A percentile compares a stretch with the other conserved stretches of the same genome.
Conservation (phyloP, 2,329 filamentous ascomycete species). For the Diaporthe caulivora region DNA sequence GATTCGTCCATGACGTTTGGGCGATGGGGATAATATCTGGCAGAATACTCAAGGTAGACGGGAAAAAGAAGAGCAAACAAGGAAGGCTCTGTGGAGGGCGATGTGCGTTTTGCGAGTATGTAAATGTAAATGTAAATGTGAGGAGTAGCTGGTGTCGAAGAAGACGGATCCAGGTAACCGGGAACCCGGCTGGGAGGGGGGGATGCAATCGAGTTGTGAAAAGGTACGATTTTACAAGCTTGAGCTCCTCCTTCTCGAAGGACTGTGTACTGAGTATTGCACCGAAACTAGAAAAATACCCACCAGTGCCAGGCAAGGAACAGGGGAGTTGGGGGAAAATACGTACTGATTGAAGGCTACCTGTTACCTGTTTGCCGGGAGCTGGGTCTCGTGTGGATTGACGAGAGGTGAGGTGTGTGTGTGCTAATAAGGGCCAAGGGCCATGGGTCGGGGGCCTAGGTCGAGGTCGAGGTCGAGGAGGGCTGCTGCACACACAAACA, state of each 20-base stretch:
- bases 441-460: slow-evolving; percentile 10
- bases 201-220: slow-evolving; percentile 17
- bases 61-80: neutral
- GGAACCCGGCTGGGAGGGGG: slow-evolving; percentile 6
- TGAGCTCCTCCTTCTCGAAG: slow-evolving; percentile 17
- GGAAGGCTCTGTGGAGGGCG: neutral
- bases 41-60: neutral
- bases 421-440: slow-evolving; percentile 13
- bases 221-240: slow-evolving; percentile 3
- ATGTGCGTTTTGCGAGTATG: neutral
- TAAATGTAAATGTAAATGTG: neutral
- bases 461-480: too few relatives aligned
- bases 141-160: neutral
- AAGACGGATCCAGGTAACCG: neutral
- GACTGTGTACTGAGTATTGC: neutral
- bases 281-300: slow-evolving; percentile 14
- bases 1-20: neutral
- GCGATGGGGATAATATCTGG: neutral
- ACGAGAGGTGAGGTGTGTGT: too few relatives aligned
- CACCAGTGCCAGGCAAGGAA: neutral
- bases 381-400: neutral
- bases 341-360: too few relatives aligned
- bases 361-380: slow-evolving; percentile 9
- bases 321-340: slow-evolving; percentile 2
- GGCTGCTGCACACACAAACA: neutral